phyloP scores from a whole-genome alignment of 139 green algal genomes.

The Haematococcus sp. region DNA sequence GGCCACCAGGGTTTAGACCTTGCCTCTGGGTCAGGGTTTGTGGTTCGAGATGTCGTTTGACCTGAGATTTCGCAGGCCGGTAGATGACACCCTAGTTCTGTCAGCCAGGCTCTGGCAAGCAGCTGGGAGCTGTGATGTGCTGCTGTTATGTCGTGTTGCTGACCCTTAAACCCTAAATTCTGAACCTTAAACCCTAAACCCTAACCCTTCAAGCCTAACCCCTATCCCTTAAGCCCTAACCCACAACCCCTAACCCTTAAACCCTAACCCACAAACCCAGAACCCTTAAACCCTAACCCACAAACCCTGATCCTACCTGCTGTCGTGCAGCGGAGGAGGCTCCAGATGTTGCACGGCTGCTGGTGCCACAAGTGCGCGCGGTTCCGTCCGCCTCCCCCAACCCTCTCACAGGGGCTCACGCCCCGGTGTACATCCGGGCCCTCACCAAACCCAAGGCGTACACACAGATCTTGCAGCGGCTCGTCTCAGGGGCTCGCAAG shows the following conservation, averaged over 20 bases:
- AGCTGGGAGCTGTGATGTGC: too few relatives aligned
- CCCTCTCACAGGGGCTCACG: constrained; percentile 39
- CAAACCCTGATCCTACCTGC: background rate
- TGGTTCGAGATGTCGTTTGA: too few relatives aligned
- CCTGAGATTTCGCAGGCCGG: too few relatives aligned
- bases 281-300: background rate
- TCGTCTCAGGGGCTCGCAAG: constrained; percentile 63
- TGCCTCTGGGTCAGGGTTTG: too few relatives aligned
- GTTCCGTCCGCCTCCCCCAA: constrained; percentile 4
- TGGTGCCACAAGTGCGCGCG: constrained; percentile 64
- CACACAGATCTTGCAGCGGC: constrained; percentile 68
- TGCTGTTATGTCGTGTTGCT: too few relatives aligned
- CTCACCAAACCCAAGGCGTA: constrained; percentile 86
- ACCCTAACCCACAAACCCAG: background rate
- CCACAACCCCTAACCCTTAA: too few relatives aligned
- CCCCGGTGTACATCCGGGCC: constrained; percentile 69
- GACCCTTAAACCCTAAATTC: background rate
- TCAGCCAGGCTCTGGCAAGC: too few relatives aligned
- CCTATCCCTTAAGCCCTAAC: too few relatives aligned
- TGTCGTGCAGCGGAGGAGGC: constrained; percentile 57
- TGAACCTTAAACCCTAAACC: too few relatives aligned
- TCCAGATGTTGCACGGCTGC: constrained; percentile 60
- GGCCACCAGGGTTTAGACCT: too few relatives aligned
- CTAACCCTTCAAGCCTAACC: too few relatives aligned
- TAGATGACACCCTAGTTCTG: too few relatives aligned